Evolutionary conservation across 139 green algal genomes (phyloP).

Genomic region (Trebouxia sp.): DNA sequence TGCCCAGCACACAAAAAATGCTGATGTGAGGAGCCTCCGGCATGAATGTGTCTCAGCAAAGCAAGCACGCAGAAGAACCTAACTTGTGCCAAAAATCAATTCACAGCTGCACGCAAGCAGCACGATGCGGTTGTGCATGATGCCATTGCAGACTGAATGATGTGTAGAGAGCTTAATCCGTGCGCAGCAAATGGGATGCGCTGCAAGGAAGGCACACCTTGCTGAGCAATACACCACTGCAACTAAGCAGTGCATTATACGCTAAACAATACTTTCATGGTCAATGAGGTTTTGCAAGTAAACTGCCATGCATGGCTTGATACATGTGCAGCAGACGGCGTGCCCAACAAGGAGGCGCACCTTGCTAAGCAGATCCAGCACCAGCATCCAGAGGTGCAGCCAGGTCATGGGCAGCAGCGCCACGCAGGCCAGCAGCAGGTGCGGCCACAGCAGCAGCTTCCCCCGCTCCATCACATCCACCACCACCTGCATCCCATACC

Average conservation of each 20-base stretch:
- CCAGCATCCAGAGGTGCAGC: constrained; percentile 72
- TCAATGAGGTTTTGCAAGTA: no score
- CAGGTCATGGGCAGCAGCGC: constrained; percentile 72
- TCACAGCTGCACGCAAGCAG: no score
- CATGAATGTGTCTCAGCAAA: neutral
- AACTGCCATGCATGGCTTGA: no score
- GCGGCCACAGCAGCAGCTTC: constrained; percentile 84
- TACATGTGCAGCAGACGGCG: neutral
- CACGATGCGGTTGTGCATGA: neutral
- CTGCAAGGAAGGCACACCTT: no score
- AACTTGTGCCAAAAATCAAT: neutral
- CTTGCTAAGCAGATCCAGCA: constrained; percentile 60
- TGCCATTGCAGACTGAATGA: neutral
- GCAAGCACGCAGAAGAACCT: neutral
- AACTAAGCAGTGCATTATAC: no score
- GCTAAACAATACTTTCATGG: no score
- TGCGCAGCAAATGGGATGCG: no score
- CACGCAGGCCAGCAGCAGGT: constrained; percentile 77
- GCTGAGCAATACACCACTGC: no score
- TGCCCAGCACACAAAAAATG: neutral
- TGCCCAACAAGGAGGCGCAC: constrained; percentile 17
- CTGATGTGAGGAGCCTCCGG: neutral
- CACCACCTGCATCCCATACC: constrained; percentile 38
- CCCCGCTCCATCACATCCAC: constrained; percentile 54
- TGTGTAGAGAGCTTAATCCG: no score